These are phyloP conservation scores for Calcarisporium arbuscula DNA, from an alignment of 2,329 filamentous ascomycete genomes.

Conservation along the genomic window DNA sequence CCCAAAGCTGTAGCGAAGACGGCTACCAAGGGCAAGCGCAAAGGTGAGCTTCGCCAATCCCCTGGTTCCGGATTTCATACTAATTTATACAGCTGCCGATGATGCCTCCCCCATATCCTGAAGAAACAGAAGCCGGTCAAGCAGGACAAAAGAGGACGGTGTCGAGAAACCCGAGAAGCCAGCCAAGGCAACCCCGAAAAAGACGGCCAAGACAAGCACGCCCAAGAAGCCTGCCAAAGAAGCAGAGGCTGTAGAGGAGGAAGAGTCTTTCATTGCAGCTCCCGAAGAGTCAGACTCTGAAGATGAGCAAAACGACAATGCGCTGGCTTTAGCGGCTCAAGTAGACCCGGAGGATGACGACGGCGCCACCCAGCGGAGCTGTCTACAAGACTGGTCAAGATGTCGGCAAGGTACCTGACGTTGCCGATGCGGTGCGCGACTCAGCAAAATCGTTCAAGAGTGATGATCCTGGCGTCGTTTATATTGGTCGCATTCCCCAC, in stretches of 20 bases:
- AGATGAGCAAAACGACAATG: constrained; percentile 34
- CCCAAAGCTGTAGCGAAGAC: constrained; percentile 28
- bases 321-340: constrained; percentile 36
- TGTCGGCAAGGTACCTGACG: constrained; percentile 44
- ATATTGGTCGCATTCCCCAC: constrained; percentile 84
- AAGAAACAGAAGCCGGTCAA: constrained; percentile 42
- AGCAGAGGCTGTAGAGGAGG: constrained; percentile 19
- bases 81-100: constrained; percentile 29
- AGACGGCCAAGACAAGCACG: constrained; percentile 26
- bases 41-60: constrained; percentile 16
- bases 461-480: constrained; percentile 70
- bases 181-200: constrained; percentile 18
- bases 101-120: constrained; percentile 36
- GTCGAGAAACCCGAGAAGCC: constrained; percentile 17
- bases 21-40: constrained; percentile 28
- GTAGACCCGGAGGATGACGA: constrained; percentile 41
- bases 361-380: constrained; percentile 24
- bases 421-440: constrained; percentile 38
- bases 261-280: constrained; percentile 24
- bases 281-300: constrained; percentile 26
- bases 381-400: constrained; percentile 42
- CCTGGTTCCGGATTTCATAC: constrained; percentile 13
- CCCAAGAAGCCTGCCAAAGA: constrained; percentile 17
- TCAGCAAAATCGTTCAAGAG: constrained; percentile 34
- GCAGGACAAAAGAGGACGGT: constrained; percentile 20